phyloP scores from a whole-genome alignment of 345 rosid genomes.

The Eucalyptus tenuipes region DNA sequence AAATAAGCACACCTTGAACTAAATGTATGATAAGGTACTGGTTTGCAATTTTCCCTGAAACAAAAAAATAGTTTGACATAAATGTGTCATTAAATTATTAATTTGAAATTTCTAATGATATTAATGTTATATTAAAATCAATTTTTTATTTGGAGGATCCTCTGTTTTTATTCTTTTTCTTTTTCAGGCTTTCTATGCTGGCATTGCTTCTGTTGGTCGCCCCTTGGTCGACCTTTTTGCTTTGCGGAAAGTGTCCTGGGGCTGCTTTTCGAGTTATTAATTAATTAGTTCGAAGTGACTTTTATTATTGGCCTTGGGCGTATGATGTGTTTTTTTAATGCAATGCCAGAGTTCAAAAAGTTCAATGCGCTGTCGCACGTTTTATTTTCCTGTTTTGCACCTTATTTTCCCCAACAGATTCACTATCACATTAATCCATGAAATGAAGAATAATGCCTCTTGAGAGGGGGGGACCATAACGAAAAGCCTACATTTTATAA shows the following conservation, averaged over 20 bases:
- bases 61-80: neutral
- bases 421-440: neutral
- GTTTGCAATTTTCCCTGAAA: neutral
- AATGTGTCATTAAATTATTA: neutral
- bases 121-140: neutral
- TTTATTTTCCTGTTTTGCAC: neutral
- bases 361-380: neutral
- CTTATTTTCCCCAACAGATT: neutral
- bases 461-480: neutral
- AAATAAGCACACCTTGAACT: neutral
- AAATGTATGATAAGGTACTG: accelerated
- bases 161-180: neutral
- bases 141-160: neutral
- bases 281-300: neutral
- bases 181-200: neutral
- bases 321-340: neutral
- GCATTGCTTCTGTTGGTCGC: neutral
- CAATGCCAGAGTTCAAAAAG: neutral
- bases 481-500: neutral
- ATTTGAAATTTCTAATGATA: neutral
- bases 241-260: neutral
- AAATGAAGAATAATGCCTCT: neutral
- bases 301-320: neutral
- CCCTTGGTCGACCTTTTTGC: neutral
- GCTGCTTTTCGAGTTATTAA: neutral